These are phyloP conservation scores for Neurospora crassa DNA, from an alignment of 2,329 filamentous ascomycete species.

Conservation along the genomic window DNA sequence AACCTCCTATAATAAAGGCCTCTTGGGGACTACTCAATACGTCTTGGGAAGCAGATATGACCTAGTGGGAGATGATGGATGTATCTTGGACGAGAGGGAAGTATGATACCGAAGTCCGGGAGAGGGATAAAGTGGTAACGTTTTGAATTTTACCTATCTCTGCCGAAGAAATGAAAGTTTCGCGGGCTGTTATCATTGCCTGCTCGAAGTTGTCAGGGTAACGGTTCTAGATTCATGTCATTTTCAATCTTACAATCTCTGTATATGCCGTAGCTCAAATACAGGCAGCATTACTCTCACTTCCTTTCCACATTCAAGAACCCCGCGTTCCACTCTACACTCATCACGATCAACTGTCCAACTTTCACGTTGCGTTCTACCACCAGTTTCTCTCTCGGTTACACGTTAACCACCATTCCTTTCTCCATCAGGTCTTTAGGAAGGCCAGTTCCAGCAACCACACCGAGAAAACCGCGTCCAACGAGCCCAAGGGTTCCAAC, in stretches of 20 bases:
- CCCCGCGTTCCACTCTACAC: neutral
- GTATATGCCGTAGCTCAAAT: neutral
- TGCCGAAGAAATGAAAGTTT: neutral
- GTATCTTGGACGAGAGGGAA: neutral
- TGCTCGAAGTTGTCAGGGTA: neutral
- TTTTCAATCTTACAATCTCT: neutral
- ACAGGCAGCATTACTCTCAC: neutral
- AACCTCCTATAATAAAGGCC: too few species aligned
- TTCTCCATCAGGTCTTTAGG: neutral
- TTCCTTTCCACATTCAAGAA: neutral
- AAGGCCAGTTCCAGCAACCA: neutral
- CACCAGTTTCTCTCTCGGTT: neutral
- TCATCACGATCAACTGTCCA: neutral
- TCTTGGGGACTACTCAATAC: neutral
- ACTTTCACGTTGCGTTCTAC: neutral
- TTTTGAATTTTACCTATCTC: neutral
- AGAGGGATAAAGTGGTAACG: neutral
- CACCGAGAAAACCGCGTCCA: neutral
- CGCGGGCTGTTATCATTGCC: neutral
- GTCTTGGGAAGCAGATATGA: too few species aligned
- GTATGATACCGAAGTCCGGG: neutral
- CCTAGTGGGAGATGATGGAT: neutral
- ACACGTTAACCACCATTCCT: neutral
- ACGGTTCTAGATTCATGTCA: neutral
- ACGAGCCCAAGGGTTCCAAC: neutral